phyloP scores from a whole-genome alignment of 2,329 filamentous ascomycete genomes.

The Xylariaceae sp. region DNA sequence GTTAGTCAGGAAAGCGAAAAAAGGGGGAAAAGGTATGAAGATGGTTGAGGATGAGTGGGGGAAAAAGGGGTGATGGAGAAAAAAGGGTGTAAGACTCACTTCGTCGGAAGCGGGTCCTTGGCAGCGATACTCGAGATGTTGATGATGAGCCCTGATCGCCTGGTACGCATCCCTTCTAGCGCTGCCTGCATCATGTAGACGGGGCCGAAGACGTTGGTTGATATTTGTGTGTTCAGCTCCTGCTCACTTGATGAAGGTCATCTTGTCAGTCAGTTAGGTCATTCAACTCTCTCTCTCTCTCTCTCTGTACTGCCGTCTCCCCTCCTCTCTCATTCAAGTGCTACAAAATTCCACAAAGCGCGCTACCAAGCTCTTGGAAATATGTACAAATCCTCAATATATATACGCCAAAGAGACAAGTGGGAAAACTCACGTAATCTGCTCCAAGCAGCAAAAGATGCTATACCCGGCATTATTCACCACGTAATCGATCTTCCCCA shows the following conservation, averaged over 20 bases:
- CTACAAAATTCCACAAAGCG: neutral
- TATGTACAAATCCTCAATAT: no score
- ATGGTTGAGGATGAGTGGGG: no score
- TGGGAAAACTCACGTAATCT: slow-evolving; percentile 19
- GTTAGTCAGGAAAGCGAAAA: no score
- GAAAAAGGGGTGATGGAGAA: neutral
- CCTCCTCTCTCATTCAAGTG: no score
- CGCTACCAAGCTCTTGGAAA: neutral
- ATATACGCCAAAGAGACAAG: no score
- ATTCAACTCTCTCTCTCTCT: no score
- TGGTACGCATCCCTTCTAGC: slow-evolving; percentile 25
- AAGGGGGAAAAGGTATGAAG: no score
- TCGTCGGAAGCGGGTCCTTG: slow-evolving; percentile 19
- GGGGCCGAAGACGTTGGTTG: slow-evolving; percentile 29
- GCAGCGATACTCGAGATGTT: slow-evolving; percentile 27
- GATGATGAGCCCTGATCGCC: slow-evolving; percentile 24
- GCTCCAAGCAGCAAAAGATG: slow-evolving; percentile 21
- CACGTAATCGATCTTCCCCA: slow-evolving; percentile 27
- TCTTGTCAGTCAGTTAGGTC: no score
- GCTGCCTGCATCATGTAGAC: slow-evolving; percentile 27
- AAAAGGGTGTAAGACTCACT: slow-evolving; percentile 6
- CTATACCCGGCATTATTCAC: slow-evolving; percentile 29
- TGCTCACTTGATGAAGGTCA: no score
- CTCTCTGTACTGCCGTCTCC: no score
- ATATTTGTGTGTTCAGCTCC: slow-evolving; percentile 22